Percentiles rank a stretch among this genome's conserved stretches.
Evolutionary conservation across 2,329 filamentous ascomycete species (phyloP).

Genomic region (Zymoseptoria brevis): DNA sequence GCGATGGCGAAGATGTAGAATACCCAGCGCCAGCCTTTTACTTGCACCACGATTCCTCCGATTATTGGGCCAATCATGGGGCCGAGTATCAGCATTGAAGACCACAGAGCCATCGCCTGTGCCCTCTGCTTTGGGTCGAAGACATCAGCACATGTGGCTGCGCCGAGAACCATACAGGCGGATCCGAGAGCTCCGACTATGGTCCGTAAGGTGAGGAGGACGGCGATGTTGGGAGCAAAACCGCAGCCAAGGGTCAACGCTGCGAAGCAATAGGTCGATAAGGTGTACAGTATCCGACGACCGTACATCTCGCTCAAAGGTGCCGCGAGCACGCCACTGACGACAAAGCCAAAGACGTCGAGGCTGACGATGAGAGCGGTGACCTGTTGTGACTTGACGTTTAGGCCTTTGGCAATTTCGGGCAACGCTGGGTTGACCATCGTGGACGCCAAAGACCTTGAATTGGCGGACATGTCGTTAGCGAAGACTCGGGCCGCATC

Average conservation of each 20-base stretch:
- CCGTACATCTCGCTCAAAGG: slow-evolving; percentile 36
- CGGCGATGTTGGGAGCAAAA: slow-evolving; percentile 31
- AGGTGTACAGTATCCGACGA: slow-evolving; percentile 20
- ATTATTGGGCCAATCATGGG: slow-evolving; percentile 39
- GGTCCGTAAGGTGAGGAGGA: slow-evolving; percentile 36
- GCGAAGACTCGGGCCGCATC: neutral
- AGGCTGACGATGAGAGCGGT: slow-evolving; percentile 38
- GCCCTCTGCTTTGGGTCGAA: slow-evolving; percentile 32
- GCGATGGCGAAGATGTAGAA: slow-evolving; percentile 33
- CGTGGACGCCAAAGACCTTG: slow-evolving; percentile 39
- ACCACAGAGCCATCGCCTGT: slow-evolving; percentile 37
- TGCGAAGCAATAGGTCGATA: slow-evolving; percentile 17
- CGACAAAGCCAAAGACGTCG: slow-evolving; percentile 35
- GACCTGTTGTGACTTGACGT: slow-evolving; percentile 40
- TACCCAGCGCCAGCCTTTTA: slow-evolving; percentile 45
- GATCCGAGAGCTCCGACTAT: slow-evolving; percentile 34
- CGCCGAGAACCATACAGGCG: slow-evolving; percentile 33
- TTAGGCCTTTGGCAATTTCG: slow-evolving; percentile 53
- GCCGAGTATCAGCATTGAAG: slow-evolving; percentile 8
- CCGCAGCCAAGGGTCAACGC: slow-evolving; percentile 19
- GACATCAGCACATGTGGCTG: slow-evolving; percentile 37
- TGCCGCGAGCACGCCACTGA: slow-evolving; percentile 36
- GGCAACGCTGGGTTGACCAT: slow-evolving; percentile 61
- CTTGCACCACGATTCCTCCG: slow-evolving; percentile 43
- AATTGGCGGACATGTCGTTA: neutral